phyloP scores from a whole-genome alignment of 1,139 yeast species.

The Kodamaea sp. region DNA sequence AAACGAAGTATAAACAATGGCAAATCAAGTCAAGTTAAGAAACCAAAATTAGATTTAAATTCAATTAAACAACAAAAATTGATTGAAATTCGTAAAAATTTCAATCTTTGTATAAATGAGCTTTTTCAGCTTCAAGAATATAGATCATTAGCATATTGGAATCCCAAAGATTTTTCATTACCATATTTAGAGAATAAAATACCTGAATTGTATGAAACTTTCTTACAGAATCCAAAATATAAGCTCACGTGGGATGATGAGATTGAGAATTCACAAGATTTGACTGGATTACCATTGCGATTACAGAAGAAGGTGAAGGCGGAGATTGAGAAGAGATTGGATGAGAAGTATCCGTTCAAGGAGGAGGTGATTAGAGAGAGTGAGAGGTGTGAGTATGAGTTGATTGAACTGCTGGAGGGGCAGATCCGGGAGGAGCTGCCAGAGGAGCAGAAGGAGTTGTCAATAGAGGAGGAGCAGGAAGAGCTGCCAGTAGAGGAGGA shows the following conservation, averaged over 20 bases:
- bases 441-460: conserved; percentile 1
- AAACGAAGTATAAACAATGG: conserved; percentile 4
- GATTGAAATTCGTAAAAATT: conserved; percentile 38
- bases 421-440: conserved; percentile 6
- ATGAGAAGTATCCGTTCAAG: conserved; percentile 37
- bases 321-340: conserved; percentile 33
- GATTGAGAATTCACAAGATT: conserved; percentile 23
- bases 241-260: conserved; percentile 34
- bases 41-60: conserved; percentile 2
- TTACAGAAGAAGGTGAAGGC: conserved; percentile 45
- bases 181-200: conserved; percentile 14
- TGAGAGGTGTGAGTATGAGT: conserved; percentile 20
- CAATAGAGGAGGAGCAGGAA: conserved; percentile 3
- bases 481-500: conserved; percentile 3
- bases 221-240: conserved; percentile 26
- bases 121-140: conserved; percentile 58
- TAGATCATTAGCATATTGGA: conserved; percentile 57
- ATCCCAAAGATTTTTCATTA: conserved; percentile 46
- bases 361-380: conserved; percentile 27
- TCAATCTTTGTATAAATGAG: conserved; percentile 46
- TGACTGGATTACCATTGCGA: conserved; percentile 37
- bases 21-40: background rate
- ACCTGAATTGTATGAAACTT: conserved; percentile 37
- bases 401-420: conserved; percentile 14
- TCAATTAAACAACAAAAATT: conserved; percentile 17